Base-by-base conservation (phyloP, 805 yeast genomes). In the Babjeviella inositovora region DNA sequence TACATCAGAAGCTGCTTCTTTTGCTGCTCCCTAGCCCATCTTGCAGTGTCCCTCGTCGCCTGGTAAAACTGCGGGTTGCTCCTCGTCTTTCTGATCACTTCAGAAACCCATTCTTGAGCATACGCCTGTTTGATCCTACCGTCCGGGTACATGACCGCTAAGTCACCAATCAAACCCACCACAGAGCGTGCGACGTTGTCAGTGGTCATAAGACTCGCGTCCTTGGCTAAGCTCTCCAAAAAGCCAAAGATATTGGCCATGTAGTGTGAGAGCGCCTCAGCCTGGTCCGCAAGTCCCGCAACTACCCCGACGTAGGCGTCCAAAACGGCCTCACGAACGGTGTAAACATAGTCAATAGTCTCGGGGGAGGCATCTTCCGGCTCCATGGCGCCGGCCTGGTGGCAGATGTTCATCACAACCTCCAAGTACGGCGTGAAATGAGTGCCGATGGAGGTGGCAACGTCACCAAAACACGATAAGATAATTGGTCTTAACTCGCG, bases 271-370 rank as follows among this genome's bases (percentile, higher is more conserved):
- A 90, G 47, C 18, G 68, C 62, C 18, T 66, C 65, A 10, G 94
- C 82, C 11, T 57, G 49, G 25, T 65, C 74, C 29, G 68, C 70
- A 38, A 81, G 49, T n/a, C 97, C 96, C 23, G 92, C 84, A 28
- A 87, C 82, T 23, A 90, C 73, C 31, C 98, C 98, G 17, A 85
- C 93, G 43, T 82, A 90, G 18, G 95, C 84, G 47, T 90, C 97
- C 35, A 90, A 59, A n/a, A 85, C 87, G 5, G 97, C 62, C 49
- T 82, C 95, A 34, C 74, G 70, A 22, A 90, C 68, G 22, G 57
- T 60, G 29, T 67, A 52, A 16, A 74, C 62, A 38, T 81, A 81
- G 31, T 85, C 95, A 27, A 71, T 57, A 11, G 82, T 65, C 31
- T 90, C 97, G 19, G 68, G 41, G 7, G 84, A 58, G 19, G 62